phyloP scores from a whole-genome alignment of 805 yeast genomes.

The Candida anglica region DNA sequence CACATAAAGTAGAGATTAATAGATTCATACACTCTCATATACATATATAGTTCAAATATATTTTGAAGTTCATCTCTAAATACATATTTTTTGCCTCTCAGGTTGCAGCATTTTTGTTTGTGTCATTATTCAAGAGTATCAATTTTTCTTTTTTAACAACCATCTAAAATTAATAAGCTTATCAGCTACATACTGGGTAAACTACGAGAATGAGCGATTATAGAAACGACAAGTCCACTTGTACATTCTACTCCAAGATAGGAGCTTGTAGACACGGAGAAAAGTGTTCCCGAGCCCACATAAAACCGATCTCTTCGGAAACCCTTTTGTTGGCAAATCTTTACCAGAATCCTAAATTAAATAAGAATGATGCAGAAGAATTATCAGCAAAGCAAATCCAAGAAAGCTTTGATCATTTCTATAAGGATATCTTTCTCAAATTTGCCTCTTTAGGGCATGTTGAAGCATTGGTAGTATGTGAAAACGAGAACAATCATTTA shows the following conservation, averaged over 20 bases:
- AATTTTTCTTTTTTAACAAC: no score
- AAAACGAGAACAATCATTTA: conserved; percentile 76
- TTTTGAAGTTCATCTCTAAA: no score
- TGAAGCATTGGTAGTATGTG: conserved; percentile 69
- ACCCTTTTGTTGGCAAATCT: conserved; percentile 65
- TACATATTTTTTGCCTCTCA: no score
- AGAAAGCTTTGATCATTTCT: conserved; percentile 56
- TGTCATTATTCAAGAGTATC: no score
- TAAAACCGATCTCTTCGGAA: conserved; percentile 59
- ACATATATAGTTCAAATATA: no score
- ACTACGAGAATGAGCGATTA: conserved; percentile 5
- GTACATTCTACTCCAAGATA: conserved; percentile 69
- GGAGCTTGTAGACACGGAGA: conserved; percentile 96
- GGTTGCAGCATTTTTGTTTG: no score
- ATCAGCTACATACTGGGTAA: no score
- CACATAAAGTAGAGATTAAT: no score
- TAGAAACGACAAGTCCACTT: conserved; percentile 11
- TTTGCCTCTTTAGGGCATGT: conserved; percentile 48
- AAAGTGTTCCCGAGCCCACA: conserved; percentile 73
- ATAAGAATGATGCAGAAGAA: conserved; percentile 27
- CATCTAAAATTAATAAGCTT: no score
- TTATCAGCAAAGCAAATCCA: conserved; percentile 36
- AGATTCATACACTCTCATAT: no score
- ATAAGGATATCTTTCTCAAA: conserved; percentile 68
- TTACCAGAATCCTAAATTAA: conserved; percentile 56